phyloP scores from a whole-genome alignment of 768 basidiomycete genomes.

The Pholiota conissans region DNA sequence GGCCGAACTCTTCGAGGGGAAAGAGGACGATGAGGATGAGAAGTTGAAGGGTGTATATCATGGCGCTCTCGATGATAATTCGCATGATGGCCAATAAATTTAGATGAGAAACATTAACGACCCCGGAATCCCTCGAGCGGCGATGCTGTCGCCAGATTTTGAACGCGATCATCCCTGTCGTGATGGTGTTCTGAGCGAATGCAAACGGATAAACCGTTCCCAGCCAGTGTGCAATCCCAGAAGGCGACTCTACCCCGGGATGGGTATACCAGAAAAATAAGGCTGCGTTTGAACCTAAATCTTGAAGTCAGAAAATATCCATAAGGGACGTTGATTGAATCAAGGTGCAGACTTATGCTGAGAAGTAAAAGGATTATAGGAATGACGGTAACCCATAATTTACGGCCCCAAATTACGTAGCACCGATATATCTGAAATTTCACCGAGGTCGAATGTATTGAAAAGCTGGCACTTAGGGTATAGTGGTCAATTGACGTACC shows the following conservation, averaged over 20 bases:
- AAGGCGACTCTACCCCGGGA: constrained; percentile 10
- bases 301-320: neutral
- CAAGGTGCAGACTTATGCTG: constrained; percentile 15
- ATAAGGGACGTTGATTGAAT: no score
- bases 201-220: constrained; percentile 21
- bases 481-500: neutral
- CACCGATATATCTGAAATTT: constrained; percentile 15
- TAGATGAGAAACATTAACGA: constrained; percentile 12
- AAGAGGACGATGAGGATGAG: constrained; percentile 28
- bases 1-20: constrained; percentile 22
- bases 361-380: constrained; percentile 18
- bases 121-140: constrained; percentile 15
- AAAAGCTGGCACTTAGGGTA: neutral
- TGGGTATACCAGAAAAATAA: constrained; percentile 19
- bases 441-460: no score
- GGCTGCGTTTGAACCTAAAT: constrained; percentile 11
- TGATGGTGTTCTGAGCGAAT: constrained; percentile 24
- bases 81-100: constrained; percentile 23
- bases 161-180: constrained; percentile 25
- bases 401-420: constrained; percentile 25
- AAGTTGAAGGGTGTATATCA: constrained; percentile 28
- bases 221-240: constrained; percentile 14
- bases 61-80: constrained; percentile 32
- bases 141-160: constrained; percentile 25
- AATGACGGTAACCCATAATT: constrained; percentile 18